phyloP scores from a whole-genome alignment of 768 basidiomycete species.

The Sarcomyxa edulis region DNA sequence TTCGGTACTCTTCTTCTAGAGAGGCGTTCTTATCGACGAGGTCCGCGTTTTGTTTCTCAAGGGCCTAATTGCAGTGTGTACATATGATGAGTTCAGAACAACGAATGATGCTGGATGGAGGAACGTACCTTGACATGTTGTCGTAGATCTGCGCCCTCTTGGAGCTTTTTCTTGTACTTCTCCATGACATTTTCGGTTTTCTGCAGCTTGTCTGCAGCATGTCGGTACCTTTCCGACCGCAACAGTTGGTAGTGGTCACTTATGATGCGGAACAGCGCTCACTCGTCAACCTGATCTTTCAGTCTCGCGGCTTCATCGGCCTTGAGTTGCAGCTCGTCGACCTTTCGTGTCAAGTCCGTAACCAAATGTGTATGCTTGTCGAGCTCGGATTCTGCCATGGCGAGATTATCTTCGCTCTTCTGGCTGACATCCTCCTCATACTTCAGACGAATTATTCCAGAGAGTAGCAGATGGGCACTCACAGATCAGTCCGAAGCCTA shows the following conservation, averaged over 20 bases:
- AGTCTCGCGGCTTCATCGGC: slow-evolving; percentile 77
- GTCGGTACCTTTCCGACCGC: slow-evolving; percentile 59
- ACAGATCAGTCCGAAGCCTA: slow-evolving; percentile 78
- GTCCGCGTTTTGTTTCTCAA: slow-evolving; percentile 91
- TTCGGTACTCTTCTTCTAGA: slow-evolving; percentile 89
- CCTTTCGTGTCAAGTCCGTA: slow-evolving; percentile 69
- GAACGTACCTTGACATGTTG: slow-evolving; percentile 72
- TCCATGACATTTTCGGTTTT: slow-evolving; percentile 98
- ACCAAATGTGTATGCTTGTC: slow-evolving; percentile 71
- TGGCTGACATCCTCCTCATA: slow-evolving; percentile 49
- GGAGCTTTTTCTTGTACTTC: slow-evolving; percentile 98
- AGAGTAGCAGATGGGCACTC: slow-evolving; percentile 28
- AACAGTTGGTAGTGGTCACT: slow-evolving; percentile 2
- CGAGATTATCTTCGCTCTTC: slow-evolving; percentile 91
- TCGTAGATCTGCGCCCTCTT: slow-evolving; percentile 86
- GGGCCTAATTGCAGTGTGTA: slow-evolving; percentile 39
- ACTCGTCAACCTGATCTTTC: slow-evolving; percentile 97
- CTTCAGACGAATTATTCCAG: slow-evolving; percentile 12
- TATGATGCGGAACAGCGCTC: slow-evolving; percentile 16
- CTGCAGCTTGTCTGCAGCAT: slow-evolving; percentile 86
- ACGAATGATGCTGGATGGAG: not conserved
- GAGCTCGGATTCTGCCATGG: slow-evolving; percentile 74
- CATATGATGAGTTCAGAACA: slow-evolving; percentile 2
- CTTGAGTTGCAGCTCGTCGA: slow-evolving; percentile 73
- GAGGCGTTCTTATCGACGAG: slow-evolving; percentile 89